Percentiles rank a stretch among this genome's conserved stretches.
Conservation (phyloP, 495 filamentous ascomycete species). For the Pseudevernia furfuracea region DNA sequence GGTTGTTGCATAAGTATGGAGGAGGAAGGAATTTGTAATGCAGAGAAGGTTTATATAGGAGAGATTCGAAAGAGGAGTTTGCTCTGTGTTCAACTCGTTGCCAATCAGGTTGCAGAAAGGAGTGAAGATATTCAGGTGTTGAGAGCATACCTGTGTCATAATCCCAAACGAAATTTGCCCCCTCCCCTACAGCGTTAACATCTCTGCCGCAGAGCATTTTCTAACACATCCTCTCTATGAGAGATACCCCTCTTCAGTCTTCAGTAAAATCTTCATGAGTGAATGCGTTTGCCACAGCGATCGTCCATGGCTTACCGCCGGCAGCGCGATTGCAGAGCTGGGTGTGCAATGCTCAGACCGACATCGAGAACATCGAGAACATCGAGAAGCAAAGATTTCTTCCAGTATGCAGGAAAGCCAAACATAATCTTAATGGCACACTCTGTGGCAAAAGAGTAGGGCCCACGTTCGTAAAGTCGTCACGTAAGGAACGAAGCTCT, state of each 20-base stretch:
- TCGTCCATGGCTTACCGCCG: neutral
- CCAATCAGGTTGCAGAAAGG: neutral
- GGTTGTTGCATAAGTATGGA: neutral
- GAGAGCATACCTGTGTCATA: neutral
- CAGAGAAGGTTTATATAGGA: neutral
- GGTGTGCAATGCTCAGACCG: neutral
- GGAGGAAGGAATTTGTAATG: neutral
- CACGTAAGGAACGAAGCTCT: neutral
- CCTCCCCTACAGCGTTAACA: neutral
- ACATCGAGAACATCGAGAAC: neutral
- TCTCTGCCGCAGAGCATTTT: neutral
- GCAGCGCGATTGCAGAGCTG: neutral
- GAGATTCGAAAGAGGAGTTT: neutral
- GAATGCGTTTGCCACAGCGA: neutral
- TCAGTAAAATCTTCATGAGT: neutral
- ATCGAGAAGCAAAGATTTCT: neutral
- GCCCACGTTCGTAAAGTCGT: neutral
- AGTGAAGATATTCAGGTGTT: neutral
- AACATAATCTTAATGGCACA: neutral
- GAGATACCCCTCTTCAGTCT: neutral
- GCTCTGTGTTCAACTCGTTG: neutral
- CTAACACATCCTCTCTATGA: neutral
- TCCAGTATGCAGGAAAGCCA: neutral
- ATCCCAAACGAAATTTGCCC: neutral
- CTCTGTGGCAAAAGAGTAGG: neutral